These are phyloP conservation scores for Evernia prunastri DNA, from an alignment of 495 filamentous ascomycete species.

Conservation along the genomic window DNA sequence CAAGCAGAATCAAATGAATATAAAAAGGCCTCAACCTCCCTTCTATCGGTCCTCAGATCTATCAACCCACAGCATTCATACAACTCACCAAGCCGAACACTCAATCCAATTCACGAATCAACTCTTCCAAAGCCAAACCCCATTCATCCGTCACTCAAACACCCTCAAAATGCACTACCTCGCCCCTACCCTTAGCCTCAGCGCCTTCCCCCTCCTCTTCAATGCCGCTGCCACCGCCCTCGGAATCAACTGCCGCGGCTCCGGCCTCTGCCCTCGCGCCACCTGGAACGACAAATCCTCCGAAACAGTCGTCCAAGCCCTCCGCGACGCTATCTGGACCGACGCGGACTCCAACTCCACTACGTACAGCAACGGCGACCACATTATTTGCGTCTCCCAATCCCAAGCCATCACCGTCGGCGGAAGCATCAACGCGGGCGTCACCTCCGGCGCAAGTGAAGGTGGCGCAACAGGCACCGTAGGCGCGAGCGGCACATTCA, in stretches of 20 bases:
- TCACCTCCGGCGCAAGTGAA: not conserved
- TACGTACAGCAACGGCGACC: conserved; percentile 16
- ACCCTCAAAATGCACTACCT: conserved; percentile 12
- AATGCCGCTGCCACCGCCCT: conserved; percentile 11
- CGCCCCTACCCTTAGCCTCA: not conserved
- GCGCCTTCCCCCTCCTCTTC: conserved; percentile 5
- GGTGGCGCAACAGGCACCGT: not conserved
- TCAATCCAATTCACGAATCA: not conserved
- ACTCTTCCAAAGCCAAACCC: not conserved
- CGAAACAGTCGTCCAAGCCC: conserved; percentile 14
- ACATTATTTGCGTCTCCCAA: conserved; percentile 21
- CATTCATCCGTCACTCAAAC: not conserved
- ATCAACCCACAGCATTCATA: not conserved
- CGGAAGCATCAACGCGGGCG: not conserved
- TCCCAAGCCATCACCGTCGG: conserved; percentile 13
- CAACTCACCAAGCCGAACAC: not conserved
- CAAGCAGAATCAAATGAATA: not conserved
- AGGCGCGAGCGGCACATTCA: conserved; percentile 1
- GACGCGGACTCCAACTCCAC: conserved; percentile 1
- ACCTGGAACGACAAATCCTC: conserved; percentile 9
- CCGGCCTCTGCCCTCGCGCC: conserved; percentile 17
- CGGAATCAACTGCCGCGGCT: conserved; percentile 23
- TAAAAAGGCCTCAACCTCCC: not conserved
- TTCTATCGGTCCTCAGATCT: not conserved
- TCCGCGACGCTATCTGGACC: conserved; percentile 20